Percentiles rank a stretch among this genome's conserved stretches.
These are phyloP conservation scores for Penicillium sp. DNA, from an alignment of 2,329 filamentous ascomycete species.

Conservation along the genomic window DNA sequence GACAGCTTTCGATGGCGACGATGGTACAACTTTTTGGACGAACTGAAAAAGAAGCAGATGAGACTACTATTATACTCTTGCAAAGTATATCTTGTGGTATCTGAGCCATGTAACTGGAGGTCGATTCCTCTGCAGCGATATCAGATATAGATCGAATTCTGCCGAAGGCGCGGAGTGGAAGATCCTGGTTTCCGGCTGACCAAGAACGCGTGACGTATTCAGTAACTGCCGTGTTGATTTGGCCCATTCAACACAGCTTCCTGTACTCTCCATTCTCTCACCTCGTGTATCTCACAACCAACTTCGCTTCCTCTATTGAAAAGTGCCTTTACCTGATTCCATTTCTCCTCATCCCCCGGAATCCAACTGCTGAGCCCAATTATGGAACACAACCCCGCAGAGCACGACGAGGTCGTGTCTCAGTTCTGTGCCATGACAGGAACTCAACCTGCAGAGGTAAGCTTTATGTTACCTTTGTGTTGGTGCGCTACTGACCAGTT, in stretches of 20 bases:
- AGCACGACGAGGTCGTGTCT: slow-evolving; percentile 43
- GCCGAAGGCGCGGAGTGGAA: slow-evolving; percentile 19
- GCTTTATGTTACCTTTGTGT: slow-evolving; percentile 1
- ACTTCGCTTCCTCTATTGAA: neutral
- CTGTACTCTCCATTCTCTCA: neutral
- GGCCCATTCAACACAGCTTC: slow-evolving; percentile 9
- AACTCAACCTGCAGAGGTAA: slow-evolving; percentile 47
- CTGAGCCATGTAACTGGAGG: no score
- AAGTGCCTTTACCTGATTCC: no score
- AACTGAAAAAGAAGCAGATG: no score
- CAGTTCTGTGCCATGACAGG: slow-evolving; percentile 57
- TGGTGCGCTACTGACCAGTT: neutral
- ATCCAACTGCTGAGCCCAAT: slow-evolving; percentile 6
- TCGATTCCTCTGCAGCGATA: neutral
- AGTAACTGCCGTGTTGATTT: slow-evolving; percentile 13
- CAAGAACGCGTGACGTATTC: slow-evolving; percentile 39
- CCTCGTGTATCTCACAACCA: neutral
- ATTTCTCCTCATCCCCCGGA: neutral
- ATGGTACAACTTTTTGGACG: no score
- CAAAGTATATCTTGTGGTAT: no score
- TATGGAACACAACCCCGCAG: slow-evolving; percentile 35
- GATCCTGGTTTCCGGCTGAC: slow-evolving; percentile 29
- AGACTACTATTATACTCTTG: no score
- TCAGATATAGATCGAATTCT: neutral
- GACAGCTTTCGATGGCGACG: no score